Evolutionary conservation across 1,284 basidiomycete species (phyloP).

Genomic region (Uromyces viciae-fabae): DNA sequence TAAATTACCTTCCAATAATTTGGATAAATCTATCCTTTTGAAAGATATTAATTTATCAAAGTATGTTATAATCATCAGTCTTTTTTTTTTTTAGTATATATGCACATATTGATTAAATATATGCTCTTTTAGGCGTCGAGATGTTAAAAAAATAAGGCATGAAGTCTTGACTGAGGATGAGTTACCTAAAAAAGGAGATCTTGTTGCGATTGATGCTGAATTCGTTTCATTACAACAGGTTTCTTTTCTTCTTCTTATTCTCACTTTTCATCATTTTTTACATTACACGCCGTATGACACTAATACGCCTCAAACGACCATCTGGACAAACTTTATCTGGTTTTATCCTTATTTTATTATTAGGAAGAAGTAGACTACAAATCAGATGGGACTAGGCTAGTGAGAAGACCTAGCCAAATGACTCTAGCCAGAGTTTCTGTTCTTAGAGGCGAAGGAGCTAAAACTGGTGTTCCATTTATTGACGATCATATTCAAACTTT

Average conservation of each 20-base stretch:
- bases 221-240: constrained; percentile 94
- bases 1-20: constrained; percentile 62
- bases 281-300: too few species aligned
- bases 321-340: neutral
- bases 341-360: neutral
- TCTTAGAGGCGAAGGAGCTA: constrained; percentile 73
- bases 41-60: constrained; percentile 80
- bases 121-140: constrained; percentile 64
- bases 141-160: constrained; percentile 71
- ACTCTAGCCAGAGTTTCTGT: constrained; percentile 93
- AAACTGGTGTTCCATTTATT: constrained; percentile 83
- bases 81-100: neutral
- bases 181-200: constrained; percentile 74
- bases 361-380: constrained; percentile 91
- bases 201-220: constrained; percentile 94
- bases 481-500: constrained; percentile 97
- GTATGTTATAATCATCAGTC: constrained; percentile 58
- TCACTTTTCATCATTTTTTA: too few species aligned
- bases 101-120: constrained; percentile 38
- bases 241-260: constrained; percentile 33
- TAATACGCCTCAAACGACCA: neutral
- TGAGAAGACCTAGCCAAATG: constrained; percentile 82
- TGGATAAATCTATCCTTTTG: constrained; percentile 72
- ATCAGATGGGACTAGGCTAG: constrained; percentile 88
- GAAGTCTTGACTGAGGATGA: constrained; percentile 70